Conservation (phyloP, 805 yeast genomes). For the Naumovozyma baii region DNA sequence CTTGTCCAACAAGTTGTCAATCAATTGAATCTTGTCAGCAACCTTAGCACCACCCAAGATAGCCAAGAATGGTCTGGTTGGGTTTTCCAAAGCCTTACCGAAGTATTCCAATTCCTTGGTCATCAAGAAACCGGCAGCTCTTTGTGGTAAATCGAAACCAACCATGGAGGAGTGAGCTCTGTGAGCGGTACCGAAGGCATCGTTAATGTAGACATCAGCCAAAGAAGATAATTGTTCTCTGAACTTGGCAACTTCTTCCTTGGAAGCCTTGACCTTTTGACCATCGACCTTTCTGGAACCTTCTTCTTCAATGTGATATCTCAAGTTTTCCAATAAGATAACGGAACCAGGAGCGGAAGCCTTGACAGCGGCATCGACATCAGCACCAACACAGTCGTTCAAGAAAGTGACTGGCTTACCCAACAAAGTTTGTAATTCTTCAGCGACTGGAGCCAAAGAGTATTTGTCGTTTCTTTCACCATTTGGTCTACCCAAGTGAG, state of each 20-base stretch:
- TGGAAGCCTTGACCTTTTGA: conserved; percentile 83
- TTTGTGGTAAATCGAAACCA: conserved; percentile 87
- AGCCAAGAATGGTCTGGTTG: conserved; percentile 96
- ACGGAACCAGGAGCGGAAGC: conserved; percentile 68
- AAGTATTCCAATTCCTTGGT: conserved; percentile 93
- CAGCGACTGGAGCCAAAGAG: conserved; percentile 88
- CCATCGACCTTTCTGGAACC: conserved; percentile 87
- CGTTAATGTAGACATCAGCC: conserved; percentile 95
- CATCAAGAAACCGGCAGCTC: conserved; percentile 97
- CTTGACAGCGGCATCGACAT: conserved; percentile 72
- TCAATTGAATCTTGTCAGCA: conserved; percentile 96
- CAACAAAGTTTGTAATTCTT: conserved; percentile 72
- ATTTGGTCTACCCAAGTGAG: conserved; percentile 98
- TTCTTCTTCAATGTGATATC: conserved; percentile 97
- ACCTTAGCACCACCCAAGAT: conserved; percentile 99
- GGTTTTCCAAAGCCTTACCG: conserved; percentile 96
- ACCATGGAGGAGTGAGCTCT: conserved; percentile 99
- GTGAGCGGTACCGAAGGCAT: conserved; percentile 98
- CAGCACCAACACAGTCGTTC: conserved; percentile 82
- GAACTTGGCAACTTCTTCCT: conserved; percentile 74
- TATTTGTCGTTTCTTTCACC: conserved; percentile 79
- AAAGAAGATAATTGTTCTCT: conserved; percentile 80
- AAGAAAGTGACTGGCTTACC: conserved; percentile 68
- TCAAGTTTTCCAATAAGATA: conserved; percentile 87
- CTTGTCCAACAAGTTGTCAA: conserved; percentile 93